Evolutionary conservation across 1,284 basidiomycete genomes (phyloP).

Genomic region (Ustilago shanxiensis): DNA sequence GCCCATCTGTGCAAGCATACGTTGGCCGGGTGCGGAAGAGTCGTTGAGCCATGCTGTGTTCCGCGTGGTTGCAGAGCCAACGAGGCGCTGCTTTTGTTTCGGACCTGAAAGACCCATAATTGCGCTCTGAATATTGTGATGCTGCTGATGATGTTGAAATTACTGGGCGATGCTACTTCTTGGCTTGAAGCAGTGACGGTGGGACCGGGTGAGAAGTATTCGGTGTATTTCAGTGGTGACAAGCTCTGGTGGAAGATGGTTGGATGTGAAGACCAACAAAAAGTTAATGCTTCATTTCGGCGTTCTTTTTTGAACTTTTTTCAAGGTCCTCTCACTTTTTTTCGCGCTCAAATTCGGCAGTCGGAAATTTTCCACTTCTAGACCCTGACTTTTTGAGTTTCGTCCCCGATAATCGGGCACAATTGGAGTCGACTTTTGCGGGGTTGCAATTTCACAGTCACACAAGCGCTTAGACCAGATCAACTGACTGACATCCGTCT

Average conservation of each 20-base stretch:
- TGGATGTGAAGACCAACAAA: not conserved
- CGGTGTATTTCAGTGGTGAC: no score
- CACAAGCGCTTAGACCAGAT: slow-evolving; percentile 12
- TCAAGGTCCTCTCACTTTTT: slow-evolving; percentile 3
- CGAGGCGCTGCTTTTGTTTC: slow-evolving; percentile 65
- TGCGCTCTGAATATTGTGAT: no score
- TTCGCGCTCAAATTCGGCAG: slow-evolving; percentile 21
- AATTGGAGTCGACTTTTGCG: slow-evolving; percentile 38
- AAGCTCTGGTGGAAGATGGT: not conserved
- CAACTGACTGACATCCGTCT: not conserved
- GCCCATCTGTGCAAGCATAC: slow-evolving; percentile 69
- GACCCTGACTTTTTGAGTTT: no score
- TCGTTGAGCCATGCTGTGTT: slow-evolving; percentile 67
- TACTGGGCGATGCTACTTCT: no score
- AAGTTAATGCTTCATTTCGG: not conserved
- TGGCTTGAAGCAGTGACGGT: no score
- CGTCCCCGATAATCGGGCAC: slow-evolving; percentile 15
- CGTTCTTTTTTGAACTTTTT: slow-evolving; percentile 21
- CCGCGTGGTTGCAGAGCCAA: slow-evolving; percentile 59
- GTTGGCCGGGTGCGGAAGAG: slow-evolving; percentile 65
- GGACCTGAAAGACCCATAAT: slow-evolving; percentile 66
- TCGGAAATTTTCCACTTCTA: slow-evolving; percentile 11
- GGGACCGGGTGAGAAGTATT: no score
- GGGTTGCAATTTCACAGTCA: slow-evolving; percentile 3
- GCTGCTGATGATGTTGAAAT: no score